Base-by-base conservation (phyloP, 495 filamentous ascomycete genomes). In the Penicillium odoratum region DNA sequence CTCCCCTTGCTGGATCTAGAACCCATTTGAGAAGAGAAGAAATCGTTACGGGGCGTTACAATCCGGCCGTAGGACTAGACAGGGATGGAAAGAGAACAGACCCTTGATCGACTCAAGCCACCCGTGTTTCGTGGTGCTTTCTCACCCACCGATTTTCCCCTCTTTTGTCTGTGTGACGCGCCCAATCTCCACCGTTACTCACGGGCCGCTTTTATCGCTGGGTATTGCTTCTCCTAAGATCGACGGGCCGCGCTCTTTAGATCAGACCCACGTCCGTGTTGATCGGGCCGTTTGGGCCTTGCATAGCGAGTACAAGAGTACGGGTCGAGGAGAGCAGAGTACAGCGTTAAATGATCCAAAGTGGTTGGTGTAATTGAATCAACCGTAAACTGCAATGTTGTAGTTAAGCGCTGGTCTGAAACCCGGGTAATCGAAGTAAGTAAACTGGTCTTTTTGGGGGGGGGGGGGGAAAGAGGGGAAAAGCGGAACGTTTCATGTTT, bases 71-170 rank as follows among this genome's bases (percentile, higher is more conserved):
- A 8, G 56, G 53, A 66, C 62, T 56, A 48, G 42, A 18, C 64
- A 67, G 57, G 61, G 66, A 67, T 69, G 50, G 16, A n/a, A 33
- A 65, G 67, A 59, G 64, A 70, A 70, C 70, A 69, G 64, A 65
- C 64, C 67, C 67, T 69, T 59, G 64, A 67, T 69, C 59, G 59
- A 51, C 59, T 67, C 59, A 62, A 67, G 67, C 64, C 66, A 69
- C 70, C 61, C 62, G 67, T 66, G 63, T 65, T 72, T 69, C 72
- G 74, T 76, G 74, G 74, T 74, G 64, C 55, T 5, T 50, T 76
- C 70, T 73, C 49, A 55, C 42, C 74, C 74, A 76, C 58, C 72
- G 66, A 69, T 72, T 59, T 31, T 53, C 66, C 58, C 61, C 59
- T 62, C 55, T 60, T 60, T 62, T 56, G 46, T 55, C 42, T 9